Evolutionary conservation across 306 rosid species (phyloP).

Genomic region (Cicer cuneatum): DNA sequence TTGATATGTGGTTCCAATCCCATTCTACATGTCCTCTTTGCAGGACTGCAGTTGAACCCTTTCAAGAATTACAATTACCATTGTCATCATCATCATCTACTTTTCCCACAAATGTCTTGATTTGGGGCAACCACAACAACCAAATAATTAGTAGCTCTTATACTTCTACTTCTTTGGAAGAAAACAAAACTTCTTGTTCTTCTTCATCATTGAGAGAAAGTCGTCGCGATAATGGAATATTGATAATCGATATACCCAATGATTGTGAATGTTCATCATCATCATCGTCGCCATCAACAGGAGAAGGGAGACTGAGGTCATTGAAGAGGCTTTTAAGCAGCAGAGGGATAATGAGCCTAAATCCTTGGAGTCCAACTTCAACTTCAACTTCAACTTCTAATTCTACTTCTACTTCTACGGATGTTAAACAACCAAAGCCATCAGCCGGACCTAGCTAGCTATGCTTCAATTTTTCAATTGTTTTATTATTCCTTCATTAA

Average conservation of each 20-base stretch:
- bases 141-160: conserved; percentile 55
- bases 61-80: too few species aligned
- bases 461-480: not conserved
- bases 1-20: conserved; percentile 97
- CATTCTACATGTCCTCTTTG: conserved; percentile 94
- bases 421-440: conserved; percentile 51
- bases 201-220: too few species aligned
- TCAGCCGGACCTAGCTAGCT: conserved; percentile 54
- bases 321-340: conserved; percentile 79
- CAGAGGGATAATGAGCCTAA: conserved; percentile 41
- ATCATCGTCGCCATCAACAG: conserved; percentile 38
- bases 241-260: conserved; percentile 75
- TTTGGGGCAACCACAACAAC: conserved; percentile 73
- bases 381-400: too few species aligned
- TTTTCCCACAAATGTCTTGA: conserved; percentile 73
- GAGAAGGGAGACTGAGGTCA: conserved; percentile 58
- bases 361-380: conserved; percentile 66
- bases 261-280: conserved; percentile 38
- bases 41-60: conserved; percentile 58
- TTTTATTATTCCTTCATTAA: not conserved
- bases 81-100: conserved; percentile 10
- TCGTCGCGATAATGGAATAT: conserved; percentile 42
- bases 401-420: conserved; percentile 48
- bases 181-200: conserved; percentile 51
- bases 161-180: conserved; percentile 58